Conservation (phyloP, 768 basidiomycete species). For the Amanita inopinata region DNA sequence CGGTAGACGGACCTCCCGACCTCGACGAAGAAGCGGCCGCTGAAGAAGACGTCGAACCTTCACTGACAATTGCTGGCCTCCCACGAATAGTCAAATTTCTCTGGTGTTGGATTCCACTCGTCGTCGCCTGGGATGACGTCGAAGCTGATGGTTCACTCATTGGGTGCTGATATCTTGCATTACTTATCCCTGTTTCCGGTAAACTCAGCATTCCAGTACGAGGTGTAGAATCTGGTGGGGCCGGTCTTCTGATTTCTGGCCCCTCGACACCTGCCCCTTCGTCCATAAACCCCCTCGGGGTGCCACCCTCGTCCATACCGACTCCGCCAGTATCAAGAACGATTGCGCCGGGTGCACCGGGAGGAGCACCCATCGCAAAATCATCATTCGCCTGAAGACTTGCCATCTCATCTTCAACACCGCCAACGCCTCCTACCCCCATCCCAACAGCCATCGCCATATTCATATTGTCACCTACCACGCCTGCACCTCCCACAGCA, state of each 20-base stretch:
- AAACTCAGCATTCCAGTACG: slow-evolving; percentile 50
- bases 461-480: slow-evolving; percentile 8
- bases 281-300: slow-evolving; percentile 16
- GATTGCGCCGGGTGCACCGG: slow-evolving; percentile 73
- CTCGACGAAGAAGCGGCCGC: slow-evolving; percentile 2
- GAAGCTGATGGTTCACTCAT: too few relatives aligned
- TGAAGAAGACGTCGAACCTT: slow-evolving; percentile 3
- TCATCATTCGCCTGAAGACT: slow-evolving; percentile 76
- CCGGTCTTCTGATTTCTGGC: slow-evolving; percentile 19
- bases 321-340: slow-evolving; percentile 5
- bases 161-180: slow-evolving; percentile 9
- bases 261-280: slow-evolving; percentile 9
- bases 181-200: slow-evolving; percentile 27
- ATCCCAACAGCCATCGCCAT: slow-evolving; percentile 8
- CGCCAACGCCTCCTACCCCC: slow-evolving; percentile 27
- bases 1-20: not conserved
- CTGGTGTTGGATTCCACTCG: slow-evolving; percentile 14
- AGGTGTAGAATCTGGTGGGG: slow-evolving; percentile 51
- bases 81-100: slow-evolving; percentile 20
- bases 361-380: slow-evolving; percentile 85
- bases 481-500: not conserved
- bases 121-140: slow-evolving; percentile 6
- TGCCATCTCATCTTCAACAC: slow-evolving; percentile 70
- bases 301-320: slow-evolving; percentile 25
- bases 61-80: slow-evolving; percentile 6